Evolutionary conservation across 345 rosid genomes (phyloP).

Genomic region (Gynandropsis gynandra): DNA sequence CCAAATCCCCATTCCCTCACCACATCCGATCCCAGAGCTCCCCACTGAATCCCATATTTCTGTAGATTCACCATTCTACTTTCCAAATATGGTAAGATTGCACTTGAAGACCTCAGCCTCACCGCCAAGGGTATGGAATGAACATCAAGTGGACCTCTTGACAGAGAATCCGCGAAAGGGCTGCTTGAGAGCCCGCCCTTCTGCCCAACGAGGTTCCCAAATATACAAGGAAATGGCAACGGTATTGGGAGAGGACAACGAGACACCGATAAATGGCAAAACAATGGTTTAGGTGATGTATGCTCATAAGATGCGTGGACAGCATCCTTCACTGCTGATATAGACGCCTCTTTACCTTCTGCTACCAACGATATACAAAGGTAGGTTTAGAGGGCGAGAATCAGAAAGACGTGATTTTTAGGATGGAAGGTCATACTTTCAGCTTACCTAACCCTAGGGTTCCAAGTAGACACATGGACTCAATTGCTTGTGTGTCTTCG

Average conservation of each 20-base stretch:
- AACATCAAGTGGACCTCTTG: slow-evolving; percentile 65
- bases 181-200: slow-evolving; percentile 62
- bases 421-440: neutral
- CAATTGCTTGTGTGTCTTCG: slow-evolving; percentile 62
- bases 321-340: slow-evolving; percentile 56
- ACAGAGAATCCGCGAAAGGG: slow-evolving; percentile 35
- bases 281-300: slow-evolving; percentile 33
- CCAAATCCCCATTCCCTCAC: slow-evolving; percentile 80
- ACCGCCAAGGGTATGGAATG: slow-evolving; percentile 70
- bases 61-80: slow-evolving; percentile 47
- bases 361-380: neutral
- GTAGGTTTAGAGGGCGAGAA: neutral
- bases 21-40: slow-evolving; percentile 57
- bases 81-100: slow-evolving; percentile 63
- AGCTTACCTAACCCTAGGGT: slow-evolving; percentile 49
- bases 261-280: slow-evolving; percentile 62
- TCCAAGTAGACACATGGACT: slow-evolving; percentile 67
- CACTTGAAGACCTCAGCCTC: slow-evolving; percentile 60
- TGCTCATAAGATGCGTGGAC: slow-evolving; percentile 43
- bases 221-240: slow-evolving; percentile 85
- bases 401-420: neutral
- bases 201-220: slow-evolving; percentile 53
- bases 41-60: slow-evolving; percentile 48
- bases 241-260: slow-evolving; percentile 87
- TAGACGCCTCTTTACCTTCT: slow-evolving; percentile 47